These are phyloP conservation scores for Colletotrichum sidae DNA, from an alignment of 2,329 filamentous ascomycete genomes.

Conservation along the genomic window DNA sequence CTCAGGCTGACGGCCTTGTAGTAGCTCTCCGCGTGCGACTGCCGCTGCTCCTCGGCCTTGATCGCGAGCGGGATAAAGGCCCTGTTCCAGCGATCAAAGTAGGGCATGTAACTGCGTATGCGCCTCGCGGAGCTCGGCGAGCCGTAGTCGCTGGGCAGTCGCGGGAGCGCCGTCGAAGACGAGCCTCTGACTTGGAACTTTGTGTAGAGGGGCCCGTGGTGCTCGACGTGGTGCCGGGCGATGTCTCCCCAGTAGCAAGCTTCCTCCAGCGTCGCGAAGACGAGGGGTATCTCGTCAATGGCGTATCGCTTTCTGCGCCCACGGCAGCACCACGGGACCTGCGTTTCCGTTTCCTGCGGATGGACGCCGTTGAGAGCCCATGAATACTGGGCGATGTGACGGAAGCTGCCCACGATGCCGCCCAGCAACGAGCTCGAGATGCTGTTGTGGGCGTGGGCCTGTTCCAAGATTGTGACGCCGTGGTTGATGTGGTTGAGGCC, in stretches of 20 bases:
- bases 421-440: not conserved
- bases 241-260: conserved; percentile 24
- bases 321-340: conserved; percentile 29
- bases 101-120: not conserved
- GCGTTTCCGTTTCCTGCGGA: not conserved
- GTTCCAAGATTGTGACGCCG: conserved; percentile 39
- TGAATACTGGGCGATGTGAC: conserved; percentile 2
- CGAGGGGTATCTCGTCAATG: conserved; percentile 24
- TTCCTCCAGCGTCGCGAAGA: conserved; percentile 12
- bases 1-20: conserved; percentile 12
- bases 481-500: conserved; percentile 54
- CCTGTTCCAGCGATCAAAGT: conserved; percentile 13
- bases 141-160: not conserved
- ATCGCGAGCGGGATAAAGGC: conserved; percentile 15
- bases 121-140: not conserved
- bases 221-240: conserved; percentile 15
- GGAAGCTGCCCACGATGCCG: conserved; percentile 12
- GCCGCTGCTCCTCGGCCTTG: not conserved
- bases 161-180: not conserved
- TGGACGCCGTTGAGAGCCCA: conserved; percentile 15
- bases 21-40: not conserved
- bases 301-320: conserved; percentile 15
- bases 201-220: conserved; percentile 13
- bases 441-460: not conserved
- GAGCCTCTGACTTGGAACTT: conserved; percentile 8